Percentiles rank a stretch among this genome's conserved stretches.
These are phyloP conservation scores for Colletotrichum gigasporum DNA, from an alignment of 2,329 filamentous ascomycete genomes.

Conservation along the genomic window DNA sequence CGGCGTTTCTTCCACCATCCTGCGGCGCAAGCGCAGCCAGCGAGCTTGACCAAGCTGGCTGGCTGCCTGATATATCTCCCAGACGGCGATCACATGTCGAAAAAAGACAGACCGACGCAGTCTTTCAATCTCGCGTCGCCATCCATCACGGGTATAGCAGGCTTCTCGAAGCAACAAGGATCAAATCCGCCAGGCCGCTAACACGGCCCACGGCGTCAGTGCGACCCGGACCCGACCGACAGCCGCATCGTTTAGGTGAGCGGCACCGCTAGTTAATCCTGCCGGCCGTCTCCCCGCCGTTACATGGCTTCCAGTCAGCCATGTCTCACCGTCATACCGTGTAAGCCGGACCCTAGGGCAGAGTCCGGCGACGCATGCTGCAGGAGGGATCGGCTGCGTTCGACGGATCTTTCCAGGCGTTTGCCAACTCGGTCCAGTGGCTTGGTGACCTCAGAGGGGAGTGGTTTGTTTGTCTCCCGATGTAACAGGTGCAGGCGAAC, in stretches of 20 bases:
- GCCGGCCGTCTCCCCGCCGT: not conserved
- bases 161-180: too few species aligned
- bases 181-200: not conserved
- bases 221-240: not conserved
- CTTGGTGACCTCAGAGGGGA: too few species aligned
- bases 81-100: not conserved
- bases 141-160: not conserved
- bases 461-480: too few species aligned
- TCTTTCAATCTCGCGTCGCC: too few species aligned
- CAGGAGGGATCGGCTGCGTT: not conserved
- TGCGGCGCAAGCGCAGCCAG: not conserved
- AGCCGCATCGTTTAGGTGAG: not conserved
- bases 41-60: not conserved
- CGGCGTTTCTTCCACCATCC: not conserved
- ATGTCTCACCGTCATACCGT: not conserved
- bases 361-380: not conserved
- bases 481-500: too few species aligned
- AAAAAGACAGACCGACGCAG: too few species aligned
- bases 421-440: not conserved
- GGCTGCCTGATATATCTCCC: not conserved
- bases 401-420: not conserved
- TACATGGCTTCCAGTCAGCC: not conserved
- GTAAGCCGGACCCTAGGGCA: not conserved
- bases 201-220: not conserved
- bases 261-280: not conserved